Percentiles rank a stretch among this genome's conserved stretches.
phyloP scores from a whole-genome alignment of 495 filamentous ascomycete genomes.

The Talaromyces proteolyticus region DNA sequence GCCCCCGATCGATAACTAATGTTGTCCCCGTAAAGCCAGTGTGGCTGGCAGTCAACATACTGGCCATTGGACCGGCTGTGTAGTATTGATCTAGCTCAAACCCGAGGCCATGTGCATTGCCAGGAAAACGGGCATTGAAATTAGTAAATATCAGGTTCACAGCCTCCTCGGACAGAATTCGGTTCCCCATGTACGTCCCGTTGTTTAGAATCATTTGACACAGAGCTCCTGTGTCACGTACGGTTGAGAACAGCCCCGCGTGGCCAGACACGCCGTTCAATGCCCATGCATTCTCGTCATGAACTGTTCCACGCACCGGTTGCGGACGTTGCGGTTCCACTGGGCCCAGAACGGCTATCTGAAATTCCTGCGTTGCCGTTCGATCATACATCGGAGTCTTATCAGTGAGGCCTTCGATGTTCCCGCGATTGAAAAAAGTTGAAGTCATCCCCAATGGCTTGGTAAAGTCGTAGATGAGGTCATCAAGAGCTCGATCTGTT shows the following conservation, averaged over 20 bases:
- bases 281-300: slow-evolving; percentile 25
- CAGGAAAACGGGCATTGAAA: slow-evolving; percentile 18
- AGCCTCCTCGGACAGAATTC: slow-evolving; percentile 12
- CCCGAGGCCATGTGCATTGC: slow-evolving; percentile 16
- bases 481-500: slow-evolving; percentile 13
- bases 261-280: slow-evolving; percentile 19
- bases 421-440: slow-evolving; percentile 23
- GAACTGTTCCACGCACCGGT: slow-evolving; percentile 21
- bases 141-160: slow-evolving; percentile 21
- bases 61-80: slow-evolving; percentile 19
- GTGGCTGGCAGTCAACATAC: slow-evolving; percentile 16
- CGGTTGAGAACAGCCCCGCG: slow-evolving; percentile 19
- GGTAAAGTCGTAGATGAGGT: slow-evolving; percentile 15
- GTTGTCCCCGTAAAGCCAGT: slow-evolving; percentile 21
- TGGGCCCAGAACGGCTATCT: slow-evolving; percentile 16
- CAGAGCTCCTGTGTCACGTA: slow-evolving; percentile 14
- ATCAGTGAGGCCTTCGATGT: slow-evolving; percentile 11
- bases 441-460: slow-evolving; percentile 16
- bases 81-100: slow-evolving; percentile 23
- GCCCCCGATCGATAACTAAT: slow-evolving; percentile 15
- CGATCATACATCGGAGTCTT: slow-evolving; percentile 13
- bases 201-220: slow-evolving; percentile 27
- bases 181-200: slow-evolving; percentile 17
- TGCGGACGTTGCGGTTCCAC: slow-evolving; percentile 21
- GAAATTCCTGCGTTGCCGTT: slow-evolving; percentile 22